These are phyloP conservation scores for Russula sp. DNA, from an alignment of 768 basidiomycete species.

Conservation along the genomic window DNA sequence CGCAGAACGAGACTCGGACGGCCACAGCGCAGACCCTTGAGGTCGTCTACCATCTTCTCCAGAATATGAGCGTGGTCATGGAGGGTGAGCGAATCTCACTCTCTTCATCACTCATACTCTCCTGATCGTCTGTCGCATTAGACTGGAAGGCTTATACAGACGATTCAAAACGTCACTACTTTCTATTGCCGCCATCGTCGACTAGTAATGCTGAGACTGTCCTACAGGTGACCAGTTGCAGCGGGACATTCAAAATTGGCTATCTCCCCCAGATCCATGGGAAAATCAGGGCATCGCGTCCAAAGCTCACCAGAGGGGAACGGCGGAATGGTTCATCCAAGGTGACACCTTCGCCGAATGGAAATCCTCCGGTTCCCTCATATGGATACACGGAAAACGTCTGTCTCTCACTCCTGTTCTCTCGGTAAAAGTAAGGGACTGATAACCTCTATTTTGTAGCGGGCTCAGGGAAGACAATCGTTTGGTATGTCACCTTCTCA, in stretches of 20 bases:
- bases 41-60: neutral
- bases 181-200: neutral
- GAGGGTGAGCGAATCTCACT: neutral
- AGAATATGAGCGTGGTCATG: neutral
- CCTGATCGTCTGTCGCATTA: neutral
- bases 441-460: neutral
- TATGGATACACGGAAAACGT: conserved; percentile 11
- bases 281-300: neutral
- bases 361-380: neutral
- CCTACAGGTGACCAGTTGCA: neutral
- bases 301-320: neutral
- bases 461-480: neutral
- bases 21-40: neutral
- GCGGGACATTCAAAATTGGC: neutral
- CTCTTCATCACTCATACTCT: neutral
- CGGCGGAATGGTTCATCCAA: neutral
- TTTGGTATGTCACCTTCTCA: neutral
- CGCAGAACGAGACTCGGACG: neutral
- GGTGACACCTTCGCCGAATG: neutral
- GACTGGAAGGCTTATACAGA: neutral
- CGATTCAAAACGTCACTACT: neutral
- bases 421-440: neutral
- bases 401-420: neutral
- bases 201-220: neutral
- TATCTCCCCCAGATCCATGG: neutral